A percentile compares a stretch with the other conserved stretches of the same genome.
phyloP scores from a whole-genome alignment of 192 early-diverging fungal genomes.

The Gonapodya sp. region DNA sequence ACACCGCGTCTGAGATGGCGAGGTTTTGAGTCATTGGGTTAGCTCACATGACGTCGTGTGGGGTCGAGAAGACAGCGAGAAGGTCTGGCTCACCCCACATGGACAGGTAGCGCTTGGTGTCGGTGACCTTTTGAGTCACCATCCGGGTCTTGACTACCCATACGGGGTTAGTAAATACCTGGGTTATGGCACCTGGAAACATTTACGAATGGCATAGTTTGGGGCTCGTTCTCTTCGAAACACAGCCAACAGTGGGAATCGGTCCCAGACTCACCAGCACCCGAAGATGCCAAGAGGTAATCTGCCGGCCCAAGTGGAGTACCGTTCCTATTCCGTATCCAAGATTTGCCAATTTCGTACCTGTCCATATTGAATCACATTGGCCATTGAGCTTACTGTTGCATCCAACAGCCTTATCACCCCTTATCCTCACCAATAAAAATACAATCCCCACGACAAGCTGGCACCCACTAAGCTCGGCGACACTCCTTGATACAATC shows the following conservation, averaged over 20 bases:
- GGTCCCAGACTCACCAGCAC: neutral
- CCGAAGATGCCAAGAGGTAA: neutral
- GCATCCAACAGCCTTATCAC: no score
- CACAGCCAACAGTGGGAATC: no score
- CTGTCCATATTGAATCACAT: neutral
- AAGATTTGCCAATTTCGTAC: neutral
- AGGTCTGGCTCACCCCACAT: neutral
- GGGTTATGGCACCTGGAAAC: slow-evolving; percentile 46
- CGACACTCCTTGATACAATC: slow-evolving; percentile 82
- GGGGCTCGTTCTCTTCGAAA: neutral
- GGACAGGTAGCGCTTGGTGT: slow-evolving; percentile 1
- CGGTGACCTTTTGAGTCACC: slow-evolving; percentile 26
- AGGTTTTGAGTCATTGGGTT: neutral
- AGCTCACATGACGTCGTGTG: neutral
- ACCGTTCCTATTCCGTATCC: neutral
- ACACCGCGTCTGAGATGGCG: slow-evolving; percentile 40
- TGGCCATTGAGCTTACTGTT: no score
- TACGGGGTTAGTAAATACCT: slow-evolving; percentile 64
- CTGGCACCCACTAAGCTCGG: slow-evolving; percentile 87
- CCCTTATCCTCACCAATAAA: no score
- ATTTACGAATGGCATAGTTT: neutral
- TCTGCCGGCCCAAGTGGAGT: neutral
- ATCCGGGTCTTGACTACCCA: slow-evolving; percentile 82
- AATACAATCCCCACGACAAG: slow-evolving; percentile 94
- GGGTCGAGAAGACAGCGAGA: neutral